Percentiles rank a stretch among this genome's conserved stretches.
phyloP scores from a whole-genome alignment of 2,329 filamentous ascomycete species.

The Rhinocladiella similis region DNA sequence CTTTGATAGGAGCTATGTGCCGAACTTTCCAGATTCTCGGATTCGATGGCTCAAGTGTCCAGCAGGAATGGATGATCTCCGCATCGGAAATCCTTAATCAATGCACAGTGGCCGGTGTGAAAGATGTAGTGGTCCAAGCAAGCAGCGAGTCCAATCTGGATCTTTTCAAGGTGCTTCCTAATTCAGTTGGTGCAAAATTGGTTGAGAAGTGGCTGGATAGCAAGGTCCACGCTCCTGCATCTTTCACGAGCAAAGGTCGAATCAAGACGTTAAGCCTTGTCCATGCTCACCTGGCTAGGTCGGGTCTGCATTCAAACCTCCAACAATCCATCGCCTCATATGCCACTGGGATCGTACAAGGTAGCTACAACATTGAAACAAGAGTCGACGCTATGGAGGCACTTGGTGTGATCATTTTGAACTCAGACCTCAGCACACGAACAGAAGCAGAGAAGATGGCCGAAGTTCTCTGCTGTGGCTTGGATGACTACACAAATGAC shows the following conservation, averaged over 20 bases:
- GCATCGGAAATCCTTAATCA: slow-evolving; percentile 38
- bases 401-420: slow-evolving; percentile 8
- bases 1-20: slow-evolving; percentile 27
- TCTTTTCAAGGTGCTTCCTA: slow-evolving; percentile 40
- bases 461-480: slow-evolving; percentile 37
- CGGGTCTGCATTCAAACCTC: background rate
- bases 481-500: slow-evolving; percentile 90
- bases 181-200: slow-evolving; percentile 35
- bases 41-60: background rate
- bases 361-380: slow-evolving; percentile 26
- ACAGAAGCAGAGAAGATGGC: slow-evolving; percentile 6
- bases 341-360: slow-evolving; percentile 20
- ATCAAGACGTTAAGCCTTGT: slow-evolving; percentile 45
- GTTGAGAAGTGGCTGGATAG: slow-evolving; percentile 42
- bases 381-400: slow-evolving; percentile 28
- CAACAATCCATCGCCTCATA: slow-evolving; percentile 12
- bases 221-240: slow-evolving; percentile 37
- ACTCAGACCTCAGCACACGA: background rate
- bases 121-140: slow-evolving; percentile 40
- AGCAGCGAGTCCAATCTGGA: slow-evolving; percentile 42
- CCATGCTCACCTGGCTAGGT: slow-evolving; percentile 32
- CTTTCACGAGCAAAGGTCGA: slow-evolving; percentile 44
- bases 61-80: slow-evolving; percentile 30
- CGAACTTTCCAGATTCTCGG: background rate
- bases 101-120: slow-evolving; percentile 40